Evolutionary conservation across 345 rosid genomes (phyloP).

Genomic region (Citrus trifoliata): DNA sequence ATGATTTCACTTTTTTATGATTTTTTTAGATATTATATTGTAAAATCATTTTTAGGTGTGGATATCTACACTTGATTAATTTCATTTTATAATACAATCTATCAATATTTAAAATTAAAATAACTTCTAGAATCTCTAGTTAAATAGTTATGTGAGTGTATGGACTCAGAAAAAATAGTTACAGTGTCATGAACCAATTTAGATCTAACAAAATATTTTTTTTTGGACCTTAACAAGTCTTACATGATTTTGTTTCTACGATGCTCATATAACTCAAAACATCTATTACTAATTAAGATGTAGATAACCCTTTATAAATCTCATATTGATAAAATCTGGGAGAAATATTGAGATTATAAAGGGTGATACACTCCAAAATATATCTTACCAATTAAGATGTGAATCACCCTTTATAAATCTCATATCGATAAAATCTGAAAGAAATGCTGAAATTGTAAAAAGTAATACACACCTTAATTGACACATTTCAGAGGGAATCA

Average conservation of each 20-base stretch:
- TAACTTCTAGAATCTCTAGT: no score
- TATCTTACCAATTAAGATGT: accelerated
- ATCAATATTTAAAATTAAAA: no score
- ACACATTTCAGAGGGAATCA: no score
- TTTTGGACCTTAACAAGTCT: no score
- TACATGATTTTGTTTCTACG: accelerated
- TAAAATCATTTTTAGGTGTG: no score
- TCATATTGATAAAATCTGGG: accelerated
- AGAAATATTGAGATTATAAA: accelerated
- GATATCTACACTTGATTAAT: no score
- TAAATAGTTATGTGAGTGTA: no score
- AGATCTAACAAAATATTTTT: no score
- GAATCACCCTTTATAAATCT: accelerated
- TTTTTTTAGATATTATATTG: no score
- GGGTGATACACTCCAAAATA: accelerated
- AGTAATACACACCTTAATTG: no score
- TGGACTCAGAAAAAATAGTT: no score
- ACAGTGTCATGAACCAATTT: accelerated
- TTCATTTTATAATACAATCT: no score
- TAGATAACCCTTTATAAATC: accelerated
- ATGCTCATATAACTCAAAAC: accelerated
- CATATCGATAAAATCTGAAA: accelerated
- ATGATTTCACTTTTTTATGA: neutral
- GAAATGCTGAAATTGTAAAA: accelerated
- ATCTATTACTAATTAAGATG: accelerated